Evolutionary conservation across 495 filamentous ascomycete genomes (phyloP).

Genomic region (Lasiosphaeria miniovina): DNA sequence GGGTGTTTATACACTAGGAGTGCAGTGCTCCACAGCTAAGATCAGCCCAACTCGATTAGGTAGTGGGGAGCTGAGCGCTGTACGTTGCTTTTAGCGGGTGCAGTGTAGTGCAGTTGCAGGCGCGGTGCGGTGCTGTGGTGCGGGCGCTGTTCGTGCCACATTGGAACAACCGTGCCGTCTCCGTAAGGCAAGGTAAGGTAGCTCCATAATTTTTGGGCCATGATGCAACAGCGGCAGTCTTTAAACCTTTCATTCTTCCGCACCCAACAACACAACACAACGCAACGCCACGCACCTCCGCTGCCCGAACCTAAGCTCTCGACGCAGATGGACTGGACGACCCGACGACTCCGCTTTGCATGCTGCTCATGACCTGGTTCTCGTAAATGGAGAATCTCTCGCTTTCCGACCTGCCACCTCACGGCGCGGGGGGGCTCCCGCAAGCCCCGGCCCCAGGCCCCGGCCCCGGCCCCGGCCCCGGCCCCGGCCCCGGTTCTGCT

Average conservation of each 20-base stretch:
- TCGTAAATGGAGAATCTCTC: slow-evolving; percentile 47
- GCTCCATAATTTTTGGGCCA: background rate
- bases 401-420: slow-evolving; percentile 41
- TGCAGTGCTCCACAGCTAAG: too few species aligned
- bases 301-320: background rate
- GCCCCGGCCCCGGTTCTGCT: too few species aligned
- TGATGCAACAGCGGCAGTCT: background rate
- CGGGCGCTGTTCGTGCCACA: too few species aligned
- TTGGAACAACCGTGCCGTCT: too few species aligned
- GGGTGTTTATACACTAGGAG: too few species aligned
- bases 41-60: too few species aligned
- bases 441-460: slow-evolving; percentile 7
- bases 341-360: slow-evolving; percentile 3
- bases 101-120: too few species aligned
- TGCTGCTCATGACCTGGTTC: slow-evolving; percentile 10
- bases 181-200: background rate
- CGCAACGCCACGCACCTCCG: background rate
- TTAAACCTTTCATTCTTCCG: too few species aligned
- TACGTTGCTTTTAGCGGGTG: too few species aligned
- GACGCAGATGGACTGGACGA: slow-evolving; percentile 11
- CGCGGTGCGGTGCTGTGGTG: too few species aligned
- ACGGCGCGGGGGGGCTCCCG: slow-evolving; percentile 25
- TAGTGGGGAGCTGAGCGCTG: too few species aligned
- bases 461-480: too few species aligned
- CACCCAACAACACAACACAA: background rate